Evolutionary conservation across 2,329 filamentous ascomycete genomes (phyloP).

Genomic region (Sporothrix humicola): DNA sequence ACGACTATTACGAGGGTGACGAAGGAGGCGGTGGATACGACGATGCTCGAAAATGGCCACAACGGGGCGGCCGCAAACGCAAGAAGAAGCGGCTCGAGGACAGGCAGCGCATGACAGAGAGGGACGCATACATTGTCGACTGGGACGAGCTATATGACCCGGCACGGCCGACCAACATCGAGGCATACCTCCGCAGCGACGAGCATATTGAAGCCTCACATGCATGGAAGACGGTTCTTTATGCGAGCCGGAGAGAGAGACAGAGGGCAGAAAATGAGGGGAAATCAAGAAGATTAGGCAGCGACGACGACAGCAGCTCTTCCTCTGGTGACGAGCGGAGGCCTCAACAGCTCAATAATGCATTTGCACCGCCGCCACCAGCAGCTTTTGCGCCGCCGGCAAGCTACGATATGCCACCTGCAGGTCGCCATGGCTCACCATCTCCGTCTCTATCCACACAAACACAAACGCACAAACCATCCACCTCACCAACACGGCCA

Average conservation of each 20-base stretch:
- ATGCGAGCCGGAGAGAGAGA: slow-evolving; percentile 67
- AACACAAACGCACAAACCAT: too few relatives aligned
- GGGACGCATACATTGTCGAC: slow-evolving; percentile 60
- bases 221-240: slow-evolving; percentile 85
- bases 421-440: background rate
- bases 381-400: slow-evolving; percentile 57
- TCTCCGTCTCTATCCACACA: background rate
- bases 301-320: slow-evolving; percentile 44
- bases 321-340: background rate
- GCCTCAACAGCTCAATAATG: slow-evolving; percentile 25
- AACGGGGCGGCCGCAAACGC: slow-evolving; percentile 67
- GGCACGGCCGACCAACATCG: slow-evolving; percentile 78
- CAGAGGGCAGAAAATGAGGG: slow-evolving; percentile 43
- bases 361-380: slow-evolving; percentile 58
- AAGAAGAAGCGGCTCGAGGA: slow-evolving; percentile 63
- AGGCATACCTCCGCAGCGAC: slow-evolving; percentile 82
- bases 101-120: slow-evolving; percentile 65
- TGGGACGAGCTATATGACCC: slow-evolving; percentile 95
- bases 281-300: slow-evolving; percentile 55
- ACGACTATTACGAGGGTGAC: slow-evolving; percentile 23
- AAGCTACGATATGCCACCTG: slow-evolving; percentile 13
- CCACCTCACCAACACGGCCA: slow-evolving; percentile 30
- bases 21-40: background rate
- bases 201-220: slow-evolving; percentile 79
- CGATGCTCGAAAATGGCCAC: slow-evolving; percentile 63